These are phyloP conservation scores for Trichosporon inkin DNA, from an alignment of 1,284 basidiomycete genomes.

Conservation along the genomic window DNA sequence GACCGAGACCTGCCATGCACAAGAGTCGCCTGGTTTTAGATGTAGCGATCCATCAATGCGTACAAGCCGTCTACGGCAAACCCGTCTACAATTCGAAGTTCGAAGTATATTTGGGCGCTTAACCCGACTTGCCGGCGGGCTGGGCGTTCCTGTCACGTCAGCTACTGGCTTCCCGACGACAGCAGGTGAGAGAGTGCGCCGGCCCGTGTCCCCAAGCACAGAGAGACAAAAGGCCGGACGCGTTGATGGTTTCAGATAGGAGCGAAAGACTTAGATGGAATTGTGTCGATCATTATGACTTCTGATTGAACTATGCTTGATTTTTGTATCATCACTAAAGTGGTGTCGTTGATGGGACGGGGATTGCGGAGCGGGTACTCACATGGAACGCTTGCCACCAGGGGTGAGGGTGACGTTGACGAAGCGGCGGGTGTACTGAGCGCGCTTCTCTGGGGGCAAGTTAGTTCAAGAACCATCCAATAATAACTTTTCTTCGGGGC, in stretches of 20 bases:
- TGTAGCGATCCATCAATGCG: conserved; percentile 25
- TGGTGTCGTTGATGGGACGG: conserved; percentile 7
- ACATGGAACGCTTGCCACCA: conserved; percentile 94
- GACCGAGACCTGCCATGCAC: neutral
- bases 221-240: conserved; percentile 15
- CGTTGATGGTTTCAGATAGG: conserved; percentile 66
- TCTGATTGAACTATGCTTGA: conserved; percentile 92
- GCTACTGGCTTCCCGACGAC: neutral
- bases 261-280: conserved; percentile 63
- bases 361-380: conserved; percentile 52
- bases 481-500: neutral
- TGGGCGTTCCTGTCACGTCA: conserved; percentile 45
- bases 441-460: conserved; percentile 65
- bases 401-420: conserved; percentile 89
- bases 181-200: conserved; percentile 15
- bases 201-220: conserved; percentile 8
- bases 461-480: conserved; percentile 7
- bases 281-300: conserved; percentile 61
- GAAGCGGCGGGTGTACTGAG: conserved; percentile 64
- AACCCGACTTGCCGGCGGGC: conserved; percentile 50
- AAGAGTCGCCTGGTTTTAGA: conserved; percentile 11
- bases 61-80: conserved; percentile 27
- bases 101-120: conserved; percentile 22
- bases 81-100: conserved; percentile 14
- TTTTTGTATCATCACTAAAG: conserved; percentile 60